Conservation (phyloP, 2,329 filamentous ascomycete genomes). For the Magnaporthiopsis rhizophila region DNA sequence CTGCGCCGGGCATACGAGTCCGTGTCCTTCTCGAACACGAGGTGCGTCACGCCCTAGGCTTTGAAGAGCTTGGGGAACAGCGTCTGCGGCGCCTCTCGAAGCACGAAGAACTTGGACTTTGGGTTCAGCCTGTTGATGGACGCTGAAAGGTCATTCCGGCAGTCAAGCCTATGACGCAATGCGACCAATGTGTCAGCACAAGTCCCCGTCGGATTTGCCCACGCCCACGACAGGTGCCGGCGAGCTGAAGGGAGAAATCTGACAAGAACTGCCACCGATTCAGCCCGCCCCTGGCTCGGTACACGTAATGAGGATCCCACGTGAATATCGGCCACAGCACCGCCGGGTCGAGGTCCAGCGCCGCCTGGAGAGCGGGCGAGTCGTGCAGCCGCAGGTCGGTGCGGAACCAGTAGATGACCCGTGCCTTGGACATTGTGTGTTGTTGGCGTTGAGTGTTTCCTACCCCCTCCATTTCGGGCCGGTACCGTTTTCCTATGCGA, state of each 20-base stretch:
- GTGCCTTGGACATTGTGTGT: constrained; percentile 5
- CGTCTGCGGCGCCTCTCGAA: constrained; percentile 65
- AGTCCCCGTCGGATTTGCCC: too few species aligned
- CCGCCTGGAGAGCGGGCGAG: constrained; percentile 64
- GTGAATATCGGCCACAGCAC: constrained; percentile 70
- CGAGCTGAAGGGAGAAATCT: constrained; percentile 13
- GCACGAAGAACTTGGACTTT: constrained; percentile 62
- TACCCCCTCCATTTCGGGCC: background rate
- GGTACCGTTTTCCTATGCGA: background rate
- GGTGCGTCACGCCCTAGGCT: constrained; percentile 64
- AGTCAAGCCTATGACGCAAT: constrained; percentile 51
- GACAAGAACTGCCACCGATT: constrained; percentile 70
- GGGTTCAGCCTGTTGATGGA: constrained; percentile 62
- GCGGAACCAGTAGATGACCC: constrained; percentile 52
- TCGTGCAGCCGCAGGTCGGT: constrained; percentile 73
- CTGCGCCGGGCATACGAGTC: constrained; percentile 62
- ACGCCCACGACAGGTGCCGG: background rate
- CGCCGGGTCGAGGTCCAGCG: constrained; percentile 59
- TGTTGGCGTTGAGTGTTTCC: background rate
- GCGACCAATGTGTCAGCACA: background rate
- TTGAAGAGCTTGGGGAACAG: constrained; percentile 65
- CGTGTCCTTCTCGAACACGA: constrained; percentile 74
- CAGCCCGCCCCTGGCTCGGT: constrained; percentile 57
- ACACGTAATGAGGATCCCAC: constrained; percentile 66
- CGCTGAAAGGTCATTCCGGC: constrained; percentile 60